These are phyloP conservation scores for Sanguinoderma infundibulare DNA, from an alignment of 1,284 basidiomycete genomes.

Conservation along the genomic window DNA sequence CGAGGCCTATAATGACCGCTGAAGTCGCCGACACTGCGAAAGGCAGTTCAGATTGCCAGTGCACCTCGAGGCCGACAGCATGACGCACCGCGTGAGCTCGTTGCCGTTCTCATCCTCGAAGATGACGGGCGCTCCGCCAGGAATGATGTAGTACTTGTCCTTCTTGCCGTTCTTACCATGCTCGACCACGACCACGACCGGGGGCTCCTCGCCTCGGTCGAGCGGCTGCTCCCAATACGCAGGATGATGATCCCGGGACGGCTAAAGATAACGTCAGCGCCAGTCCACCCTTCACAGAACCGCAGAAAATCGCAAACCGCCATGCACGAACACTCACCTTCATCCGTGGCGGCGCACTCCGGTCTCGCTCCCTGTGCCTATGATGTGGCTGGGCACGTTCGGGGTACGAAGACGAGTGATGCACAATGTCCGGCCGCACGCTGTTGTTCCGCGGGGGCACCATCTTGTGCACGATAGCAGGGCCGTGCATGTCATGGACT, in stretches of 20 bases:
- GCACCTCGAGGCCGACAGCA: neutral
- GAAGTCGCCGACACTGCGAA: constrained; percentile 32
- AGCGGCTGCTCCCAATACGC: constrained; percentile 25
- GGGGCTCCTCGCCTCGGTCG: constrained; percentile 30
- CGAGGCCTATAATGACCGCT: constrained; percentile 35
- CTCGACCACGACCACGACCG: constrained; percentile 36
- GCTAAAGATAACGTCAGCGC: constrained; percentile 7
- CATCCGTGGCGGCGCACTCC: constrained; percentile 18
- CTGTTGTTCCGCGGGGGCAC: constrained; percentile 16
- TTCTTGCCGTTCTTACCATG: constrained; percentile 36
- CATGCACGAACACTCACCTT: neutral
- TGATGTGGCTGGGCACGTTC: constrained; percentile 13
- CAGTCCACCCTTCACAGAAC: neutral
- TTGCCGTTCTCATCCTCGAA: constrained; percentile 71
- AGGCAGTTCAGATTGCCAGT: neutral
- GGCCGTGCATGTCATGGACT: constrained; percentile 25
- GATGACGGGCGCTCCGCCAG: constrained; percentile 66
- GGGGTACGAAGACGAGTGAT: constrained; percentile 24
- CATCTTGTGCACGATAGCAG: constrained; percentile 20
- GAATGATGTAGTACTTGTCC: constrained; percentile 64
- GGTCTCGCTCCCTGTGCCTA: constrained; percentile 18
- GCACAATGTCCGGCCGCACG: constrained; percentile 27
- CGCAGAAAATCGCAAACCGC: neutral
- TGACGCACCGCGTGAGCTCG: constrained; percentile 62
- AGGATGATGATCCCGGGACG: constrained; percentile 22